These are phyloP conservation scores for Madurella fahalii DNA, from an alignment of 2,329 filamentous ascomycete genomes.

Conservation along the genomic window DNA sequence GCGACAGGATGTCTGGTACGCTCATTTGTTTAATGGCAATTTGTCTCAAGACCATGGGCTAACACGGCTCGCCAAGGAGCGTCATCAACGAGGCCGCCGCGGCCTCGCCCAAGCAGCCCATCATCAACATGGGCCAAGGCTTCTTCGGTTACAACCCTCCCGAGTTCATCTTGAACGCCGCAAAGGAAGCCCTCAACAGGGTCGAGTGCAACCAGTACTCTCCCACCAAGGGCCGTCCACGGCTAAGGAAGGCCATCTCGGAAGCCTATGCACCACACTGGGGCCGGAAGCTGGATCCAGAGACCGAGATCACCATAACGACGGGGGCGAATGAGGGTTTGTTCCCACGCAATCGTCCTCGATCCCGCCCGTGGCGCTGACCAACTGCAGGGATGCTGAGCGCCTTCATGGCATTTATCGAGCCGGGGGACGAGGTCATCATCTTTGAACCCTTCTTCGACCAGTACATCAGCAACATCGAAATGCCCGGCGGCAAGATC, in stretches of 20 bases:
- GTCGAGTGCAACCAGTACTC: conserved; percentile 99
- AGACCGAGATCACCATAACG: conserved; percentile 91
- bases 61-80: conserved; percentile 41
- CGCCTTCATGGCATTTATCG: conserved; percentile 96
- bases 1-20: conserved; percentile 28
- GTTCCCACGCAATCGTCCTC: background rate
- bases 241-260: conserved; percentile 88
- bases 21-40: background rate
- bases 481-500: conserved; percentile 94
- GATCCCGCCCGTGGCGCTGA: background rate
- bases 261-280: conserved; percentile 84
- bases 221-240: conserved; percentile 86
- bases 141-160: conserved; percentile 30
- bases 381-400: conserved; percentile 68
- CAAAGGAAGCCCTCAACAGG: conserved; percentile 80
- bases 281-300: conserved; percentile 74
- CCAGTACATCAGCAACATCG: conserved; percentile 91
- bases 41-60: background rate
- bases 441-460: conserved; percentile 99
- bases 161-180: conserved; percentile 70
- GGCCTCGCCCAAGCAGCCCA: conserved; percentile 58
- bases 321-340: conserved; percentile 74
- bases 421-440: conserved; percentile 92
- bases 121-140: conserved; percentile 59
- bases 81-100: conserved; percentile 64